Evolutionary conservation across 345 rosid genomes (phyloP), one percentile per base, ranked within the genome.

Genomic region (Corchorus capsularis): DNA sequence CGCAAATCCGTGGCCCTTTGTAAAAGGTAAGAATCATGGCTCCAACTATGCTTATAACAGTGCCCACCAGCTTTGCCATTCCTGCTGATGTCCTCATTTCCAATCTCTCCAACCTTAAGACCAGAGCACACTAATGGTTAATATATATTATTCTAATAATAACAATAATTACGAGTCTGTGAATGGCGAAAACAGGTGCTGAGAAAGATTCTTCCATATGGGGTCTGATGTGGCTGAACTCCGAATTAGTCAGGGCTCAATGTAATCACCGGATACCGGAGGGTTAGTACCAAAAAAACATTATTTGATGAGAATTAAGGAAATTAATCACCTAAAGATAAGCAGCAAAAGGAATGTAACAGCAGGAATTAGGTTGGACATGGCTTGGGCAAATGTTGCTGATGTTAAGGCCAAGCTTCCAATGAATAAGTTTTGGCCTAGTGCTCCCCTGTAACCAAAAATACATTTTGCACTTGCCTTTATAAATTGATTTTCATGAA

Each of bases 11-110:
- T 2, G 27, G 14, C 6, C 95, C 91, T 77, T 86, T 89, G 76
- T 81, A 89, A 68, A 91, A 82, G 6, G 91, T 86, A 59, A 91
- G 79, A 1, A 86, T 22, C 90, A 87, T 87, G n/a, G 89, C 93
- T 32, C 95, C 93, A 12, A 80, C 82, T 0, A 91, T 71, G 15
- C 91, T 89, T 14, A 84, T 14, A 41, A 84, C 5, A n/a, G 90
- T 89, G 22, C 95, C 95, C 4, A 75, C 16, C 46, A 89, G 76
- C 72, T 87, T 91, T 43, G 86, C 89, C 69, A 81, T 84, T 8
- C 91, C 88, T 19, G 82, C 84, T 2, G 4, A 3, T 15, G 72
- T 79, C 8, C 75, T 66, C 0, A 86, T 54, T 32, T 55, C 78
- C 56, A 86, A 46, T 54, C 70, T 91, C 84, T 89, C 93, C 79